Percentiles rank a stretch among this genome's conserved stretches.
These are phyloP conservation scores for Magnusiomyces paraingens DNA, from an alignment of 1,139 yeast genomes.

Conservation along the genomic window DNA sequence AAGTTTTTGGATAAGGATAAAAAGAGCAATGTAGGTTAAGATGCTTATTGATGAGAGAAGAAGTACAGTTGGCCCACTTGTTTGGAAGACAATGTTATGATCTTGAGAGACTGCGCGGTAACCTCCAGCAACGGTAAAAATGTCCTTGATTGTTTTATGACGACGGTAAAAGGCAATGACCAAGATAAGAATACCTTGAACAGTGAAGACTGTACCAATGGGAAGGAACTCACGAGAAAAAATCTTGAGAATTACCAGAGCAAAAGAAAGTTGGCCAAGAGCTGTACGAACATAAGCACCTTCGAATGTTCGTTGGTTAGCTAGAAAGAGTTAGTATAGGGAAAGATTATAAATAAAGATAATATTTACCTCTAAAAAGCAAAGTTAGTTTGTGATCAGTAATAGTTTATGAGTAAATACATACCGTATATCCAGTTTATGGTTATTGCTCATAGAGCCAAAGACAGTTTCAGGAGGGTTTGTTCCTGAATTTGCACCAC, in stretches of 20 bases:
- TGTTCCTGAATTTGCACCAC: no score
- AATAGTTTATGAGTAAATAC: no score
- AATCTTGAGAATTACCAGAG: conserved; percentile 34
- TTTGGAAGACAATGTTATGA: conserved; percentile 17
- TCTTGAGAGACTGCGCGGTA: conserved; percentile 21
- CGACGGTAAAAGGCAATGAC: conserved; percentile 31
- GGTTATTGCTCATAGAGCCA: no score
- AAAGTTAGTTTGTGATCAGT: no score
- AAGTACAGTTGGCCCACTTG: conserved; percentile 31
- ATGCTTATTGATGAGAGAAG: conserved; percentile 26
- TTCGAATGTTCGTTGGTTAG: conserved; percentile 39
- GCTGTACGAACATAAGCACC: conserved; percentile 41
- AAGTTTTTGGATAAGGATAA: no score
- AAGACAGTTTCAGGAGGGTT: no score
- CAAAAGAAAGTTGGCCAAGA: conserved; percentile 33
- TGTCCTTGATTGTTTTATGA: background rate
- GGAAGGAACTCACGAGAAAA: conserved; percentile 36
- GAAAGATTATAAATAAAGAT: background rate
- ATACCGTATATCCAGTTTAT: no score
- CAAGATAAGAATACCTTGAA: conserved; percentile 34
- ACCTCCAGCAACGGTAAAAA: conserved; percentile 5
- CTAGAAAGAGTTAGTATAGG: conserved; percentile 17
- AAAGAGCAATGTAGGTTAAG: conserved; percentile 25
- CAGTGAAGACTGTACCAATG: conserved; percentile 36
- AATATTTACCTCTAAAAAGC: conserved; percentile 16